phyloP scores from a whole-genome alignment of 805 yeast species.

The Starmerella powellii region DNA sequence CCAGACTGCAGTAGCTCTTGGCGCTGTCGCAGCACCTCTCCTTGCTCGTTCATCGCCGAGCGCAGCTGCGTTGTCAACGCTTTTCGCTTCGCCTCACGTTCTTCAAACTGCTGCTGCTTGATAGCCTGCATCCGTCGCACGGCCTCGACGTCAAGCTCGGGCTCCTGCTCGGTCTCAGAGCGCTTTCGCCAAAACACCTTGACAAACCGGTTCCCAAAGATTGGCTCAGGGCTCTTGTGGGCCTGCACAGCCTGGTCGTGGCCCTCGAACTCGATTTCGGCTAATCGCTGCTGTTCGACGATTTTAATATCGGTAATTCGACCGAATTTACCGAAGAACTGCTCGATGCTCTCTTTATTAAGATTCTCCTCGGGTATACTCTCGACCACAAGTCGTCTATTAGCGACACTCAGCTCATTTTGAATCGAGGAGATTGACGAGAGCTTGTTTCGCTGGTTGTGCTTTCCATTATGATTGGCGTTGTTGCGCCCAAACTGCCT shows the following conservation, averaged over 20 bases:
- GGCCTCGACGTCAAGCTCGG: constrained; percentile 32
- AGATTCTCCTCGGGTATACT: constrained; percentile 36
- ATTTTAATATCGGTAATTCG: constrained; percentile 27
- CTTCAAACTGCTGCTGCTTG: constrained; percentile 35
- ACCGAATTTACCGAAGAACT: constrained; percentile 36
- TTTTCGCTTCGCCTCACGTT: constrained; percentile 29
- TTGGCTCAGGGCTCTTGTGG: constrained; percentile 35
- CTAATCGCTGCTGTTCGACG: constrained; percentile 25
- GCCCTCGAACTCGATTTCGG: constrained; percentile 32
- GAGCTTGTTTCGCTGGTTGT: not conserved
- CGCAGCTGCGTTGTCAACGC: constrained; percentile 29
- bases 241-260: constrained; percentile 35
- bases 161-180: constrained; percentile 18
- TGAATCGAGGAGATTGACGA: constrained; percentile 11
- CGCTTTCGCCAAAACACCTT: constrained; percentile 35
- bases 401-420: constrained; percentile 25
- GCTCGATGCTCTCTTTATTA: constrained; percentile 27
- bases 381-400: constrained; percentile 32
- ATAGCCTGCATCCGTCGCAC: constrained; percentile 31
- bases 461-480: not conserved
- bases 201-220: constrained; percentile 39
- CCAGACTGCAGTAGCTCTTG: constrained; percentile 30
- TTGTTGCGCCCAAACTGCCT: not conserved
- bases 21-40: constrained; percentile 30
- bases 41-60: constrained; percentile 29